Evolutionary conservation across 2,329 filamentous ascomycete genomes (phyloP).

Genomic region (Aspergillus flavus): DNA sequence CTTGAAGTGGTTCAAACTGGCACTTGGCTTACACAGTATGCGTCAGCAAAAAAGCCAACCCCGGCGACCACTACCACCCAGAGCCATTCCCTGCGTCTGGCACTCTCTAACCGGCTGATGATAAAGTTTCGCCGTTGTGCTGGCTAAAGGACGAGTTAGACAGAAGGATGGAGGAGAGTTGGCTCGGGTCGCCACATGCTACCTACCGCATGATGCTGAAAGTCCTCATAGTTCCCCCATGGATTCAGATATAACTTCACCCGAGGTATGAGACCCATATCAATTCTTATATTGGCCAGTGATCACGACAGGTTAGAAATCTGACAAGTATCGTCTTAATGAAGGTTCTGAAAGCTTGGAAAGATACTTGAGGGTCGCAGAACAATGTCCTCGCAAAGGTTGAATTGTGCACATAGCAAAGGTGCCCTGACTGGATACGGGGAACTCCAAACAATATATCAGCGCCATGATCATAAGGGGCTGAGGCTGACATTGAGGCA

Average conservation of each 20-base stretch:
- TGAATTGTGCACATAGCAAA: not conserved
- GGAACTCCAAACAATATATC: not conserved
- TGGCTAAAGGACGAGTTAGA: not conserved
- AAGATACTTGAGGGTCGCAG: not conserved
- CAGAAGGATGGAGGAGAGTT: fast-evolving
- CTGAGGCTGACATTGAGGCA: not conserved
- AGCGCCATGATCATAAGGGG: not conserved
- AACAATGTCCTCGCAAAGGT: not conserved
- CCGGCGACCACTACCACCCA: not conserved
- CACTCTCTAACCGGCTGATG: not conserved
- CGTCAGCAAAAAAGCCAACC: not conserved
- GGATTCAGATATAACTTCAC: not conserved
- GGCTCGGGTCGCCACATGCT: not conserved
- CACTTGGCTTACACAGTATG: not conserved
- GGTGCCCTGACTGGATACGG: no score
- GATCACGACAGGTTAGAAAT: no score
- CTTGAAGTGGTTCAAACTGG: not conserved
- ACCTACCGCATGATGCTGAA: not conserved
- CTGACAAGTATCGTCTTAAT: not conserved
- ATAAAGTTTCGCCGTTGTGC: not conserved
- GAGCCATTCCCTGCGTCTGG: not conserved
- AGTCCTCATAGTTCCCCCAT: not conserved
- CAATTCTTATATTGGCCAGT: not conserved
- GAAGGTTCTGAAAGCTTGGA: not conserved
- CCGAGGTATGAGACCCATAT: not conserved